Evolutionary conservation across 345 rosid species (phyloP).

Genomic region (Aquilaria malaccensis): DNA sequence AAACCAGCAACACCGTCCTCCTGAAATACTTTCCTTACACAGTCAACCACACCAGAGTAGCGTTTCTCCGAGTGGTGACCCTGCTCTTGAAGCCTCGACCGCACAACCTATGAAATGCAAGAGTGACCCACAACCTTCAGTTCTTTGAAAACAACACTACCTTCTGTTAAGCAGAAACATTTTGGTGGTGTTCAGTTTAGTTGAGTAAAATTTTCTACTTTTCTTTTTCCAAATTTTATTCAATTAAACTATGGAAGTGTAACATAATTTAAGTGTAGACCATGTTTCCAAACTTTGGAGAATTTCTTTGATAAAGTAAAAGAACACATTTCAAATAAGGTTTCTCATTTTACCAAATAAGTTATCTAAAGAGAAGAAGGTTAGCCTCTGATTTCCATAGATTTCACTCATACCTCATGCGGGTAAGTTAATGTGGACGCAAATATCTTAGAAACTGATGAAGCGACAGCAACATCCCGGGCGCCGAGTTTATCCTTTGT

Average conservation of each 20-base stretch:
- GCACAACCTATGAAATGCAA: conserved; percentile 43
- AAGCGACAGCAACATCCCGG: conserved; percentile 79
- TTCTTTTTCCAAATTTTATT: too few relatives aligned
- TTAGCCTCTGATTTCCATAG: too few relatives aligned
- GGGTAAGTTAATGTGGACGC: conserved; percentile 92
- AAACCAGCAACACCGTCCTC: conserved; percentile 71
- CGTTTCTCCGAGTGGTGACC: conserved; percentile 76
- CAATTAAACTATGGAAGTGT: too few relatives aligned
- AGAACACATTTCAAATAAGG: too few relatives aligned
- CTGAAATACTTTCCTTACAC: conserved; percentile 60
- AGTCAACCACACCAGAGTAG: conserved; percentile 60
- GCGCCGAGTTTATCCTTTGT: conserved; percentile 63
- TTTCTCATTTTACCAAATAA: too few relatives aligned
- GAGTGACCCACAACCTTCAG: neutral
- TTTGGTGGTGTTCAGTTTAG: too few relatives aligned
- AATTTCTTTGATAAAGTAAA: too few relatives aligned
- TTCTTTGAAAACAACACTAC: too few relatives aligned
- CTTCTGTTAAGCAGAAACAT: neutral
- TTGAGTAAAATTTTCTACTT: too few relatives aligned
- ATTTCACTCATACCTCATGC: conserved; percentile 50
- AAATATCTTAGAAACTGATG: conserved; percentile 80
- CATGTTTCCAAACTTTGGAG: too few relatives aligned
- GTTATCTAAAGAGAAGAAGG: neutral
- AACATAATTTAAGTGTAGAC: too few relatives aligned
- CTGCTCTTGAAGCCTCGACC: conserved; percentile 90